A percentile compares a stretch with the other conserved stretches of the same genome.
phyloP scores from a whole-genome alignment of 805 yeast genomes.

The Starmerella powellii region DNA sequence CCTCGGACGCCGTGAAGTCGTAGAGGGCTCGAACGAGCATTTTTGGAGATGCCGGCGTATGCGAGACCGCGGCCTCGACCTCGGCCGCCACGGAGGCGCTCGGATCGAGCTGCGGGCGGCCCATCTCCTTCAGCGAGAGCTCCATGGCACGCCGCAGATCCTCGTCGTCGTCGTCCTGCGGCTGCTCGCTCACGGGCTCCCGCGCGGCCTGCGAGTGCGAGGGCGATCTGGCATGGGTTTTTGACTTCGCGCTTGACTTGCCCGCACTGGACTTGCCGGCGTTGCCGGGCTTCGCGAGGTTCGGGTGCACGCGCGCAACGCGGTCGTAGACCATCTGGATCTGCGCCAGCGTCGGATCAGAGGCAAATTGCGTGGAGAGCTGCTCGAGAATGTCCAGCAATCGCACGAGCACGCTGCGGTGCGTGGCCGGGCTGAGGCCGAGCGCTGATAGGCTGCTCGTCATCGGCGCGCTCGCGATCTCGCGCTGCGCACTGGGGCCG shows the following conservation, averaged over 20 bases:
- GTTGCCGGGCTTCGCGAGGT: constrained; percentile 1
- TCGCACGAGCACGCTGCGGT: constrained; percentile 51
- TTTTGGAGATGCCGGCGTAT: background rate
- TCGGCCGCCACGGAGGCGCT: too few species aligned
- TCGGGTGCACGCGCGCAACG: constrained; percentile 31
- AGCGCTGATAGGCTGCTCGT: constrained; percentile 39
- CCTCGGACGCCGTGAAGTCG: constrained; percentile 64
- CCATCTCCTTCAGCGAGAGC: constrained; percentile 18
- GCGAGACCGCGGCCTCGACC: constrained; percentile 4
- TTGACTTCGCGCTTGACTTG: too few species aligned
- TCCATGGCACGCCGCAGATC: constrained; percentile 55
- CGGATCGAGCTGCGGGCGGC: constrained; percentile 3
- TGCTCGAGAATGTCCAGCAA: constrained; percentile 58
- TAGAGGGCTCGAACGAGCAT: constrained; percentile 69
- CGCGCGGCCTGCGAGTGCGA: constrained; percentile 16
- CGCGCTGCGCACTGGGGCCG: constrained; percentile 54
- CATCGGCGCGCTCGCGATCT: constrained; percentile 47
- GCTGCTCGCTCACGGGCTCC: constrained; percentile 35
- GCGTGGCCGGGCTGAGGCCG: constrained; percentile 44
- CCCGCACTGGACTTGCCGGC: too few species aligned
- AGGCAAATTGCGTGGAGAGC: constrained; percentile 48
- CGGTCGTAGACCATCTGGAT: constrained; percentile 50
- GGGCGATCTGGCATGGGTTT: too few species aligned
- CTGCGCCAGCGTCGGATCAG: constrained; percentile 65
- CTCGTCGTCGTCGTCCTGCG: constrained; percentile 50